A percentile compares a stretch with the other conserved stretches of the same genome.
These are phyloP conservation scores for Termitomyces sp. DNA, from an alignment of 768 basidiomycete species.

Conservation along the genomic window DNA sequence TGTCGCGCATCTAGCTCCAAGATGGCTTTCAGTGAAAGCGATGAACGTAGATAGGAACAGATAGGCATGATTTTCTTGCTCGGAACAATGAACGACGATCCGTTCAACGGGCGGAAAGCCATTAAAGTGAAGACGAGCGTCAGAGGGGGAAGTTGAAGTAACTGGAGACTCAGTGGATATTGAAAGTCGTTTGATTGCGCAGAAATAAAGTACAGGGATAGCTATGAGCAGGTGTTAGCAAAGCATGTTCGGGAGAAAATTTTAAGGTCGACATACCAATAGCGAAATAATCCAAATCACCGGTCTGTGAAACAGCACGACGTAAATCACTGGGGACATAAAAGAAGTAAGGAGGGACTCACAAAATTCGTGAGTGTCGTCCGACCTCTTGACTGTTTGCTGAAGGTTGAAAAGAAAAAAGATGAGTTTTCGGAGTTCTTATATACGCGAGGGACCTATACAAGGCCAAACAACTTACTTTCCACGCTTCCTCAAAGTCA, in stretches of 20 bases:
- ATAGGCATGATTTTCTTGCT: conserved; percentile 57
- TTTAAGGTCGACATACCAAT: conserved; percentile 20
- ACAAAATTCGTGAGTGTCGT: conserved; percentile 98
- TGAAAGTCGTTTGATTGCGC: conserved; percentile 18
- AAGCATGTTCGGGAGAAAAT: not conserved
- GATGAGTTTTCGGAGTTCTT: conserved; percentile 24
- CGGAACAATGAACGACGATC: conserved; percentile 81
- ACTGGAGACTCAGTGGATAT: not conserved
- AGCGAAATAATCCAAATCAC: conserved; percentile 25
- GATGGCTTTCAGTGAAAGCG: conserved; percentile 23
- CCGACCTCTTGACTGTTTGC: conserved; percentile 95
- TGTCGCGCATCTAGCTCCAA: conserved; percentile 25
- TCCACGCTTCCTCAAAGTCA: conserved; percentile 99
- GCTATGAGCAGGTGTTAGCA: conserved; percentile 2
- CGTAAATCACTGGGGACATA: not conserved
- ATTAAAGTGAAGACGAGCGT: conserved; percentile 84
- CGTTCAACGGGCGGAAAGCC: conserved; percentile 62
- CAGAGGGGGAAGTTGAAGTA: not conserved
- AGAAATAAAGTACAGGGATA: conserved; percentile 19
- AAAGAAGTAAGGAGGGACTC: conserved; percentile 29
- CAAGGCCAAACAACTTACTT: conserved; percentile 74
- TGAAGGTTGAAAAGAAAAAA: conserved; percentile 41
- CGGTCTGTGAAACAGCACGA: conserved; percentile 31
- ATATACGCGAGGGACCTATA: conserved; percentile 34
- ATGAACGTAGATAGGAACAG: conserved; percentile 37